Percentiles rank a stretch among this genome's conserved stretches.
phyloP scores from a whole-genome alignment of 768 basidiomycete genomes.

The Lanmaoa rubissima region DNA sequence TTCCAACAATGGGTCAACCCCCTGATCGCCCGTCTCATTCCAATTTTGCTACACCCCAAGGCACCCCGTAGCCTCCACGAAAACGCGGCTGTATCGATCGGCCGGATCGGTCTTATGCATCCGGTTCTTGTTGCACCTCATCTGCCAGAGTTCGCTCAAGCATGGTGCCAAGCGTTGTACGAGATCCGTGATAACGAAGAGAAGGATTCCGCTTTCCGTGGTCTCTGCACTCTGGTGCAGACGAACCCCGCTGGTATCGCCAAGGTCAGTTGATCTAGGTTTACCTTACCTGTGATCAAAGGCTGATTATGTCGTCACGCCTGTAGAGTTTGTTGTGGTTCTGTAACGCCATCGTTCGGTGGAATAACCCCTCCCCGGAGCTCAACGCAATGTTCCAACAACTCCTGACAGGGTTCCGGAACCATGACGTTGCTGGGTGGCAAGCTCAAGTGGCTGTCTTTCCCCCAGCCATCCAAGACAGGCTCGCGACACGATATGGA shows the following conservation, averaged over 20 bases:
- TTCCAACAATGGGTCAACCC: slow-evolving; percentile 92
- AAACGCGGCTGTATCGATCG: slow-evolving; percentile 98
- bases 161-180: slow-evolving; percentile 96
- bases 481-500: slow-evolving; percentile 82
- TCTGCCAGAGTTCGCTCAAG: slow-evolving; percentile 85
- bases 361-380: slow-evolving; percentile 90
- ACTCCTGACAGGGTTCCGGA: slow-evolving; percentile 86
- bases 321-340: slow-evolving; percentile 90
- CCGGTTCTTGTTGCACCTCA: slow-evolving; percentile 87
- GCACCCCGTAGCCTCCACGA: slow-evolving; percentile 93
- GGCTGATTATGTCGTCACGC: slow-evolving; percentile 1
- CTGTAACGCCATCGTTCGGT: slow-evolving; percentile 95
- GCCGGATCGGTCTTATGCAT: slow-evolving; percentile 92
- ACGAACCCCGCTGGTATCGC: slow-evolving; percentile 91
- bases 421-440: slow-evolving; percentile 85
- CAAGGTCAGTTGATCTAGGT: slow-evolving; percentile 56
- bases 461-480: slow-evolving; percentile 86
- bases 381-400: slow-evolving; percentile 93
- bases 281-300: neutral
- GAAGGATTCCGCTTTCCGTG: slow-evolving; percentile 98
- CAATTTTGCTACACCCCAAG: slow-evolving; percentile 89
- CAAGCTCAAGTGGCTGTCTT: slow-evolving; percentile 76
- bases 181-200: slow-evolving; percentile 99
- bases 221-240: slow-evolving; percentile 93
- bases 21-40: slow-evolving; percentile 84